A percentile compares a stretch with the other conserved stretches of the same genome.
phyloP scores from a whole-genome alignment of 129 eudicot species.

The Flaveria trinervia region DNA sequence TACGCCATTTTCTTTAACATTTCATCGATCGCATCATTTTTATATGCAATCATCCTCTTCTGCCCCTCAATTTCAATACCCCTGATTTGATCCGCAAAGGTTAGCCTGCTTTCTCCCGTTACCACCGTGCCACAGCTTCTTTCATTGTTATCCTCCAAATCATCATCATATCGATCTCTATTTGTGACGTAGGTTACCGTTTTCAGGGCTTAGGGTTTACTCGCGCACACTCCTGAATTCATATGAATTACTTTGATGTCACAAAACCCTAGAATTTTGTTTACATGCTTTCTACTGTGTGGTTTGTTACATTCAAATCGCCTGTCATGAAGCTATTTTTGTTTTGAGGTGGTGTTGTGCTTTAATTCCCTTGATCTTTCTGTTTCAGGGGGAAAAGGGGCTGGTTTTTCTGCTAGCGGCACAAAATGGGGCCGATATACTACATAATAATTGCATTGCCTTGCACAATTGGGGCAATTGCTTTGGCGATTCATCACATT shows the following conservation, averaged over 20 bases:
- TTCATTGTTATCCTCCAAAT: background rate
- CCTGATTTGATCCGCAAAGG: conserved; percentile 30
- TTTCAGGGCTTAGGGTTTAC: conserved; percentile 25
- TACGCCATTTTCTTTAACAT: conserved; percentile 7
- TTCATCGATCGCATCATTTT: conserved; percentile 11
- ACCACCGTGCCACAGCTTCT: background rate
- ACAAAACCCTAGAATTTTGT: conserved; percentile 31
- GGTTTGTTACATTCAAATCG: background rate
- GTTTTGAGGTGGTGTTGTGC: background rate
- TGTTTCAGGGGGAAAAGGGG: conserved; percentile 17
- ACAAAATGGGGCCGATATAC: conserved; percentile 62
- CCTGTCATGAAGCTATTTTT: background rate
- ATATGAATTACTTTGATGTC: background rate
- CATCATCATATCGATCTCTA: conserved; percentile 1
- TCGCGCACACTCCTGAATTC: background rate
- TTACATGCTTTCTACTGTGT: background rate
- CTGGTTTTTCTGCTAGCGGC: too few species aligned
- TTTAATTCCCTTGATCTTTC: conserved; percentile 8
- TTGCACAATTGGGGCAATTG: conserved; percentile 82
- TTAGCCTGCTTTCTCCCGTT: background rate
- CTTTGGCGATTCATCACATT: conserved; percentile 78
- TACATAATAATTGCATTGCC: conserved; percentile 79
- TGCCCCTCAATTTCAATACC: background rate
- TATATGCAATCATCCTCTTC: conserved; percentile 22
- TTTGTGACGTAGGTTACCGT: conserved; percentile 12